Evolutionary conservation across 257 asterid species (phyloP), one percentile per base, ranked within the genome.

Genomic region (Forsythia suspensa): DNA sequence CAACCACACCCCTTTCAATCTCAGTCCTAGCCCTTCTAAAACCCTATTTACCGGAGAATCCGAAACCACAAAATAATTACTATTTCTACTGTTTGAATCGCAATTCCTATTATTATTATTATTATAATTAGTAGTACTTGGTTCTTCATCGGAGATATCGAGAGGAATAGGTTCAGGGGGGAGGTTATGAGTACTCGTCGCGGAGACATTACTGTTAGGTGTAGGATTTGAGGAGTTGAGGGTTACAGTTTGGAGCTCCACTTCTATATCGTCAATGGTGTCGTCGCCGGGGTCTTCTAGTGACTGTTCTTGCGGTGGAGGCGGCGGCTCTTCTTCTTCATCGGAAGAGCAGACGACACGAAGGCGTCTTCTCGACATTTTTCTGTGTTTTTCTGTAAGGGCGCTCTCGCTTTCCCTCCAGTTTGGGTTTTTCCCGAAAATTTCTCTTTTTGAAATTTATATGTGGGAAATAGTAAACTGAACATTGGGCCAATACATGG

Each of bases 1-100:
- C 82, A 96, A 41, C 99, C 99, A 95, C 43, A 90, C 96, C 59
- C 79, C 83, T 80, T 79, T 87, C 79, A 93, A 74, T 72, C 90
- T 78, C 48, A 96, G 65, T 69, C 98, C 99, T 83, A 88, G 67
- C 9, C 82, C 73, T 78, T 84, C 88, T 85, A 96, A 81, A 72
- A 83, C 79, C 70, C 80, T 82, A 70, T 87, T 84, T 38, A 89
- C 90, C 13, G 88, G 85, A 72, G 92, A 85, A 48, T 83, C 88
- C 8, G 89, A 87, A 46, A 78, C 85, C 75, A 44, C 77, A 29
- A 79, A 65, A 59, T 24, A 4, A 61, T 72, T 40, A 12, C 8
- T 37, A 70, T 34, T 68, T 13, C 74, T 72, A 20, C 41, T 80
- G 46, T 18, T 55, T 76, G 40, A 77, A 59, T 37, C 44, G 77